Conservation (phyloP, 208 protist genomes). For the Crithidia brevicula region DNA sequence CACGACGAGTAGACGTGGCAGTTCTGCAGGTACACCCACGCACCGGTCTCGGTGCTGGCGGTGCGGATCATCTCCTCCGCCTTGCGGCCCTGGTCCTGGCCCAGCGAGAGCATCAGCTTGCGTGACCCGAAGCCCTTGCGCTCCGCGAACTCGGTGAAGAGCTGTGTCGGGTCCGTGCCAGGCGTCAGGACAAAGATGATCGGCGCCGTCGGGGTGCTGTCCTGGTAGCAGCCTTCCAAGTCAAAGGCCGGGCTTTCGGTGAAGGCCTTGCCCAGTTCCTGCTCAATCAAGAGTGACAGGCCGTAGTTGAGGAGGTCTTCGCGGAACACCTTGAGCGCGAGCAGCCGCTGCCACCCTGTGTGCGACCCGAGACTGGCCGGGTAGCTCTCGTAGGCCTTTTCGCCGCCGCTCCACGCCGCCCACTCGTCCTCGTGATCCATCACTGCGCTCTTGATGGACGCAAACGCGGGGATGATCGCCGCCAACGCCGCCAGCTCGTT, state of each 20-base stretch:
- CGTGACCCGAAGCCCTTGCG: constrained; percentile 90
- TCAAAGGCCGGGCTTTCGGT: constrained; percentile 92
- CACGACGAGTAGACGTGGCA: constrained; percentile 96
- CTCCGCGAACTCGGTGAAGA: constrained; percentile 94
- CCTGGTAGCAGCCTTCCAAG: constrained; percentile 89
- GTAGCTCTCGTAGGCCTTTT: constrained; percentile 85
- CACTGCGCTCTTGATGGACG: constrained; percentile 87
- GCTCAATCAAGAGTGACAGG: constrained; percentile 73
- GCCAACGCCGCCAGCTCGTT: constrained; percentile 90
- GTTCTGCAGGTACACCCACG: constrained; percentile 97
- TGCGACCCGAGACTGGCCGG: constrained; percentile 39
- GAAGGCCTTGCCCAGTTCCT: constrained; percentile 88
- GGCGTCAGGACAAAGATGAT: constrained; percentile 96
- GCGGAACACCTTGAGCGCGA: constrained; percentile 89
- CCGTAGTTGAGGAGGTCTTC: constrained; percentile 93
- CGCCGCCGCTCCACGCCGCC: constrained; percentile 83
- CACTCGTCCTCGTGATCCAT: constrained; percentile 81
- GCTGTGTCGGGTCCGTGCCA: constrained; percentile 94
- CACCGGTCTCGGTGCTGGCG: constrained; percentile 64
- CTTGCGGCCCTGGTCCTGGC: constrained; percentile 95
- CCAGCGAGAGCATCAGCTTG: constrained; percentile 94
- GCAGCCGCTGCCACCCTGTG: constrained; percentile 84
- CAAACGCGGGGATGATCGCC: constrained; percentile 82
- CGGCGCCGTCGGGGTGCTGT: constrained; percentile 88
- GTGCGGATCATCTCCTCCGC: constrained; percentile 90